Base-by-base conservation (phyloP, 192 early-diverging fungal species). In the Backusella psychrophila region DNA sequence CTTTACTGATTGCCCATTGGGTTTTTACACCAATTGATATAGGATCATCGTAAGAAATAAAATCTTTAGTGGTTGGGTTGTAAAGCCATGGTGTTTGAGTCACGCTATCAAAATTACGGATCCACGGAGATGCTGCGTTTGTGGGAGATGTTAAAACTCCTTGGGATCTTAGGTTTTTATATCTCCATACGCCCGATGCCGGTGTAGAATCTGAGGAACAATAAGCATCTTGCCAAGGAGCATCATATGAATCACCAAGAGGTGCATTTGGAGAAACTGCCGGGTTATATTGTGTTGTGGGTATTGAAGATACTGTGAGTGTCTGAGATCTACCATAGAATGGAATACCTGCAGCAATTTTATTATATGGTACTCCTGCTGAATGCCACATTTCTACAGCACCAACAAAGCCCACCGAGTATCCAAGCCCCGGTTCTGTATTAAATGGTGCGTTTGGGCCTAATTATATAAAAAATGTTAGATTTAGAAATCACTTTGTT, bases 11-110 rank as follows among this genome's bases (percentile, higher is more conserved):
- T 21, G 89, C 89, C 79, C 87, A 92, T 56, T 86, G 69, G 0
- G 87, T 83, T 80, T 93, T 93, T 36, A 81, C 68, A 68, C 74
- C 80, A 66, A 94, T 53, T 26, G 90, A 90, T 12, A 83, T 66
- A 39, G 85, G 83, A 72, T 93, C 90, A 76, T 93, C 91, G 74
- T 93, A 94, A 0, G 91, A 90, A 49, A 94, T 87, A 79, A 90
- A 92, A 21, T 82, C 75, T 31, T 72, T 85, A 1, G 85, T 91
- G 0, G 74, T 75, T 1, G 82, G 80, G 71, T 92, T 92, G 78
- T 87, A 93, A 35, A 95, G 66, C 91, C 92, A 94, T 9, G 94
- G 93, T 0, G 93, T 92, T 35, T 87, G 79, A 1, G 88, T 88
- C 8, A 80, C 80, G 1, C 77, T 23, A 56, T 94, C 92, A 86